Base-by-base conservation (phyloP, 164 flowering plant species). In the Aristolochia fimbriata region DNA sequence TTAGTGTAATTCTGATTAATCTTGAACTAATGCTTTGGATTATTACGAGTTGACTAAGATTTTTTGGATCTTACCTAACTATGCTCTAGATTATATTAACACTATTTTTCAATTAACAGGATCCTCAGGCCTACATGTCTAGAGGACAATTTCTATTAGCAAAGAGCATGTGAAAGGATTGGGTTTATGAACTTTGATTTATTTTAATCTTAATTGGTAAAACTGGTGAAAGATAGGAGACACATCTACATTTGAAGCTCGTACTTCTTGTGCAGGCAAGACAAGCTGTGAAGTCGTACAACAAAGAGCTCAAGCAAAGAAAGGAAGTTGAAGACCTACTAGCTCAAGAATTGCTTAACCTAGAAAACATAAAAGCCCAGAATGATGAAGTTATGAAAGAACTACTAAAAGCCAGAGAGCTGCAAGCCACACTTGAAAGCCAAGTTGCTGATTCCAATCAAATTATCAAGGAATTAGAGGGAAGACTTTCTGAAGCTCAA, bases 401-500 rank as follows among this genome's bases (percentile, higher is more conserved):
- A 73, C 72, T 84, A 19, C 77, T 68, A 59, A 57, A 65, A 47
- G 74, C 77, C 60, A 53, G 67, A 60, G 80, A 68, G 22, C 72
- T 79, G 58, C 79, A 66, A 20, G 70, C 60, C 19, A 58, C 49
- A 43, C 76, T 92, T 46, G 88, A 85, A 71, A 67, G 49, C 47
- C 80, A 71, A 65, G 16, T 81, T 25, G 61, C 66, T 37, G 78
- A 82, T 25, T 70, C 83, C 8, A 61, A 70, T 14, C 45, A n/a
- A 57, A 30, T 16, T 15, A 73, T 65, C 63, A 59, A 63, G 61
- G 87, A 87, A 68, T 69, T 81, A 65, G 81, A 78, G 70, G 86
- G 78, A 60, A 83, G 86, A 68, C 68, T 84, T 17, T n/a, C 70
- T 49, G 76, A 82, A 57, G 91, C 96, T 30, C 82, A 78, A 47